Evolutionary conservation across 805 yeast genomes (phyloP), one percentile per base, ranked within the genome.

Genomic region (Candida fluviatilis): DNA sequence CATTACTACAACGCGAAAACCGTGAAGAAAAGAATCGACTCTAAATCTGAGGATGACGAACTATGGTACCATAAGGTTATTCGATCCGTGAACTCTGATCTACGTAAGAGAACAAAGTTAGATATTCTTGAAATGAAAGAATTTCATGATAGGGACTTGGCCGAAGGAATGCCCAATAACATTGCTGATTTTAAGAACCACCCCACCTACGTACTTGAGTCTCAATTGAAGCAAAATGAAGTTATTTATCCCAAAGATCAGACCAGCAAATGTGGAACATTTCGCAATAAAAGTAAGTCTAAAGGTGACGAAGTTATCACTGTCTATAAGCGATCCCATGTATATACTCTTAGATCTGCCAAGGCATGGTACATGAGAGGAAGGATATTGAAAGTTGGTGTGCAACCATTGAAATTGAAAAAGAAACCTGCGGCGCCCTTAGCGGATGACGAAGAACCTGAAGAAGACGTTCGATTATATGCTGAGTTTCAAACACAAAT

Each of bases 341-440:
- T 93, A 2, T 69, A 76, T 34, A 52, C 51, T 2, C 73, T 90
- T 15, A 68, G 80, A 40, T 79, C 95, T 0, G 85, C 95, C 0
- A 80, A 78, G 49, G 88, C 84, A 1, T 93, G 98, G 98, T 86
- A 82, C 52, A 73, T 84, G 60, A 64, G 73, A 31, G 99, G 99
- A 0, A 63, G 96, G 15, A 71, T 80, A 0, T 57, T 93, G 26
- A 85, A 80, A 50, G 57, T 78, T 0, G 96, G 95, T 0, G 80
- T 69, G 26, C 78, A 78, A 45, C 83, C 93, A 0, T 52, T 80
- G 48, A 78, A 82, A 46, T 60, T 69, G 5, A 64, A 57, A 41
- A 64, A 65, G 23, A 27, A 31, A 29, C 13, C 23, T 6, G 15
- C 4, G 5, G 28, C 14, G 5, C 14, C 25, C 7, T 18, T 26